phyloP scores from a whole-genome alignment of 2,329 filamentous ascomycete species.

The Ophiostoma piceae region DNA sequence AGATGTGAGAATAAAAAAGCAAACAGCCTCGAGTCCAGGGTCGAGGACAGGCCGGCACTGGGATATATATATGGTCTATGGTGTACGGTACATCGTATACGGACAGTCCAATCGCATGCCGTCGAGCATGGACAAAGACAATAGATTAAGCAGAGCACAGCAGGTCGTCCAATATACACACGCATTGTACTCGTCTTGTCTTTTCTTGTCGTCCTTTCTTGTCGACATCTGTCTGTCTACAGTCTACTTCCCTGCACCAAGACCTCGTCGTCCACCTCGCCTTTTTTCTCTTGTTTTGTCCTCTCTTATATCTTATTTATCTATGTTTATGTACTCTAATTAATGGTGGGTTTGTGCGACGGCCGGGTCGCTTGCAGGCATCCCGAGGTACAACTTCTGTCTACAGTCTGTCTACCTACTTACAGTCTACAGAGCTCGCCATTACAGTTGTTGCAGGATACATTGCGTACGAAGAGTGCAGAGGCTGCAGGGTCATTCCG shows the following conservation, averaged over 20 bases:
- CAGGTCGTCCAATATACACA: slow-evolving; percentile 13
- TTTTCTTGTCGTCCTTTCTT: not conserved
- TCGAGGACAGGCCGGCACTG: not conserved
- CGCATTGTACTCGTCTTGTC: not conserved
- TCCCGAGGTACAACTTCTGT: slow-evolving; percentile 7
- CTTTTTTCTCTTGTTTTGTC: slow-evolving; percentile 14
- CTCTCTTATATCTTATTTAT: not conserved
- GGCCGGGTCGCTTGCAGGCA: slow-evolving; percentile 15
- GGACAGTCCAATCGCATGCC: not conserved
- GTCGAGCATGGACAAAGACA: too few relatives aligned
- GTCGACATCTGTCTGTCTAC: not conserved
- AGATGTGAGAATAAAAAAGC: not conserved
- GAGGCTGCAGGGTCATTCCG: not conserved
- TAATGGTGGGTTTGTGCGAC: slow-evolving; percentile 11
- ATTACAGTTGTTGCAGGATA: not conserved
- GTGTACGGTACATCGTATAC: not conserved
- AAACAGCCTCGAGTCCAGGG: slow-evolving; percentile 6
- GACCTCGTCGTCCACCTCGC: slow-evolving; percentile 2
- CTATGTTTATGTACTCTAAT: not conserved
- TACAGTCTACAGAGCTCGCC: too few relatives aligned
- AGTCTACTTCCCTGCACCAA: not conserved
- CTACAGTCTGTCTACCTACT: too few relatives aligned
- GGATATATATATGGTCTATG: not conserved
- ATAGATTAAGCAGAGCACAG: not conserved
- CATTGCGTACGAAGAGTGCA: slow-evolving; percentile 4